phyloP scores from a whole-genome alignment of 306 rosid species.

The Elaeagnus macrophylla region DNA sequence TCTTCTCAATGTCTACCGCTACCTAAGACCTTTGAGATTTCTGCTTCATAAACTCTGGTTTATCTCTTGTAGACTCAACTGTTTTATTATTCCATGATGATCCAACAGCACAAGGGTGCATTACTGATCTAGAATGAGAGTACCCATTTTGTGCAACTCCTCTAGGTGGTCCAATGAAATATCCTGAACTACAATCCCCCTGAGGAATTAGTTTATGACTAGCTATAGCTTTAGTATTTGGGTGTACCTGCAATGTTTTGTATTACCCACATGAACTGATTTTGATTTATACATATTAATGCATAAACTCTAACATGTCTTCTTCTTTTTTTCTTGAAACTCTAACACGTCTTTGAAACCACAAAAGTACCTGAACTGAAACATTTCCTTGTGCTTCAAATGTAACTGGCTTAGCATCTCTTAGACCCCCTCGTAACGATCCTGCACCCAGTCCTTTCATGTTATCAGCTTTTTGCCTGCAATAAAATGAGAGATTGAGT shows the following conservation, averaged over 20 bases:
- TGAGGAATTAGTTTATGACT: slow-evolving; percentile 24
- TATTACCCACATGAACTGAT: slow-evolving; percentile 20
- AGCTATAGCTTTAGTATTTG: slow-evolving; percentile 29
- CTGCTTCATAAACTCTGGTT: slow-evolving; percentile 33
- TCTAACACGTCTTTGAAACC: slow-evolving; percentile 3
- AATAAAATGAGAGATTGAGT: slow-evolving; percentile 5
- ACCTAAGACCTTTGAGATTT: slow-evolving; percentile 37
- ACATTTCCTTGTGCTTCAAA: slow-evolving; percentile 30
- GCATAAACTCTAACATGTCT: not conserved
- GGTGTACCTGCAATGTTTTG: slow-evolving; percentile 39
- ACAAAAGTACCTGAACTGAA: slow-evolving; percentile 36
- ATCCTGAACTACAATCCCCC: slow-evolving; percentile 32
- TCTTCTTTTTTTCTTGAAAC: no score
- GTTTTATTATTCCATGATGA: slow-evolving; percentile 31
- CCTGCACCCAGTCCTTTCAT: slow-evolving; percentile 45
- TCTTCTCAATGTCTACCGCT: slow-evolving; percentile 29
- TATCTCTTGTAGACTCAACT: slow-evolving; percentile 21
- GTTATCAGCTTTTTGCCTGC: slow-evolving; percentile 49
- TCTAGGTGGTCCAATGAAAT: slow-evolving; percentile 24
- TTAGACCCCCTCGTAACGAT: slow-evolving; percentile 52
- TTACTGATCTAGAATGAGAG: slow-evolving; percentile 33
- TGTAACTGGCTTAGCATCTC: slow-evolving; percentile 32
- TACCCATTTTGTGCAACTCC: no score
- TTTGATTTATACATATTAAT: not conserved
- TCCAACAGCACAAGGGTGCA: slow-evolving; percentile 24